Conservation (phyloP, 2,329 filamentous ascomycete genomes). For the Eutypella sp. region DNA sequence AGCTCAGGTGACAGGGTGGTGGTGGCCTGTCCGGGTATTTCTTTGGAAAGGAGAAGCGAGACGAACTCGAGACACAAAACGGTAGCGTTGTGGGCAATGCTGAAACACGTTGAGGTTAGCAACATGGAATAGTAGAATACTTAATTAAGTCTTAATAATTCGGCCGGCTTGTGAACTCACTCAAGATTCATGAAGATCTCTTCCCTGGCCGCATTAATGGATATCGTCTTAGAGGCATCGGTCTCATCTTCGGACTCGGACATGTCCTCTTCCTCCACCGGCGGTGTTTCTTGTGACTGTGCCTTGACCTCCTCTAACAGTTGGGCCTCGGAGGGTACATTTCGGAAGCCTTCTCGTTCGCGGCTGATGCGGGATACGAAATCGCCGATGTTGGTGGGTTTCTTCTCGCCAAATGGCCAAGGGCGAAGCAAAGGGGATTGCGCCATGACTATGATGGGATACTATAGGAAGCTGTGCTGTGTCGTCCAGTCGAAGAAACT, state of each 20-base stretch:
- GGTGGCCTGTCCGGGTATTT: slow-evolving; percentile 65
- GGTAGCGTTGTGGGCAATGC: slow-evolving; percentile 52
- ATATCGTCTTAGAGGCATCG: slow-evolving; percentile 34
- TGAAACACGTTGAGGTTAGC: slow-evolving; percentile 21
- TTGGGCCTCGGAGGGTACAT: slow-evolving; percentile 64
- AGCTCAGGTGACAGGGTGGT: slow-evolving; percentile 65
- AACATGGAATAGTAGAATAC: slow-evolving; percentile 1
- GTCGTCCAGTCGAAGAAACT: not conserved
- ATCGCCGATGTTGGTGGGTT: slow-evolving; percentile 59
- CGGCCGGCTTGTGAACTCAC: slow-evolving; percentile 31
- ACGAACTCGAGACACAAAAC: slow-evolving; percentile 75
- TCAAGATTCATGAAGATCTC: slow-evolving; percentile 56
- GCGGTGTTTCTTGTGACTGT: slow-evolving; percentile 35
- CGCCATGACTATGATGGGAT: slow-evolving; percentile 13
- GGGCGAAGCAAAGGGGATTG: slow-evolving; percentile 57
- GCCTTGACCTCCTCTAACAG: slow-evolving; percentile 63
- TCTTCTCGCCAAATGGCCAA: slow-evolving; percentile 53
- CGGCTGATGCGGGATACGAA: slow-evolving; percentile 75
- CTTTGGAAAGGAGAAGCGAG: slow-evolving; percentile 78
- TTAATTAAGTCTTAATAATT: not conserved
- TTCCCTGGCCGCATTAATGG: slow-evolving; percentile 43
- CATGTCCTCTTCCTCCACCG: slow-evolving; percentile 34
- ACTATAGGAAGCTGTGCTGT: not conserved
- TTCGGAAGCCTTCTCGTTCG: slow-evolving; percentile 76
- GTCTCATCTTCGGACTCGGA: slow-evolving; percentile 44